phyloP scores from a whole-genome alignment of 331 rosid species.

The Erythrophleum ivorense region DNA sequence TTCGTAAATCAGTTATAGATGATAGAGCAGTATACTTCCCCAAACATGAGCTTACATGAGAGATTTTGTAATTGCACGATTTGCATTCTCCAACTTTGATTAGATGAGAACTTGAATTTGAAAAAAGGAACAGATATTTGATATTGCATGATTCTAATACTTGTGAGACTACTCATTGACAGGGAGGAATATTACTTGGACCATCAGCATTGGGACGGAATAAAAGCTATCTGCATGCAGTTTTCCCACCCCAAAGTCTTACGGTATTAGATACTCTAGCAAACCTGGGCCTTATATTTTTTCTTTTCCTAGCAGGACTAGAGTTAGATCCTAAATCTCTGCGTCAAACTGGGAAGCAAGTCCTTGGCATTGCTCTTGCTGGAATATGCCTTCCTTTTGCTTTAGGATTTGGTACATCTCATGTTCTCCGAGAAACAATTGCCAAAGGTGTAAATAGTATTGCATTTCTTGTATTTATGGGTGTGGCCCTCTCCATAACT shows the following conservation, averaged over 20 bases:
- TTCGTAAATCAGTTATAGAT: constrained; percentile 3
- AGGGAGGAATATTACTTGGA: constrained; percentile 93
- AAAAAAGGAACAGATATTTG: not conserved
- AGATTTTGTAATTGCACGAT: not conserved
- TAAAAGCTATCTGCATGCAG: constrained; percentile 56
- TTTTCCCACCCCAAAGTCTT: constrained; percentile 82
- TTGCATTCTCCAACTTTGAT: not conserved
- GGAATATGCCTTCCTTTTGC: constrained; percentile 85
- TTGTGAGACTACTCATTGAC: constrained; percentile 38
- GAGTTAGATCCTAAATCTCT: constrained; percentile 78
- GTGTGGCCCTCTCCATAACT: constrained; percentile 90
- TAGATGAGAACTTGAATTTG: constrained; percentile 22
- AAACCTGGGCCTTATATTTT: constrained; percentile 83
- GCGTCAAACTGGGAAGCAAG: constrained; percentile 68
- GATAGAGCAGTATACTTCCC: constrained; percentile 11
- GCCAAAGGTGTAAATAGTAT: constrained; percentile 62
- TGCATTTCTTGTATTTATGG: constrained; percentile 85
- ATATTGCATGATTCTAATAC: constrained; percentile 14
- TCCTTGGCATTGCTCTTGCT: constrained; percentile 72
- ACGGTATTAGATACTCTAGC: constrained; percentile 88
- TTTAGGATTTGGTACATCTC: constrained; percentile 84
- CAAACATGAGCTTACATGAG: not conserved
- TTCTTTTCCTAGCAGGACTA: constrained; percentile 78
- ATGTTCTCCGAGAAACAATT: constrained; percentile 63
- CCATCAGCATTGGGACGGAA: constrained; percentile 87